Percentiles rank a stretch among this genome's conserved stretches.
Evolutionary conservation across 2,329 filamentous ascomycete genomes (phyloP).

Genomic region (Colletotrichum brevisporum): DNA sequence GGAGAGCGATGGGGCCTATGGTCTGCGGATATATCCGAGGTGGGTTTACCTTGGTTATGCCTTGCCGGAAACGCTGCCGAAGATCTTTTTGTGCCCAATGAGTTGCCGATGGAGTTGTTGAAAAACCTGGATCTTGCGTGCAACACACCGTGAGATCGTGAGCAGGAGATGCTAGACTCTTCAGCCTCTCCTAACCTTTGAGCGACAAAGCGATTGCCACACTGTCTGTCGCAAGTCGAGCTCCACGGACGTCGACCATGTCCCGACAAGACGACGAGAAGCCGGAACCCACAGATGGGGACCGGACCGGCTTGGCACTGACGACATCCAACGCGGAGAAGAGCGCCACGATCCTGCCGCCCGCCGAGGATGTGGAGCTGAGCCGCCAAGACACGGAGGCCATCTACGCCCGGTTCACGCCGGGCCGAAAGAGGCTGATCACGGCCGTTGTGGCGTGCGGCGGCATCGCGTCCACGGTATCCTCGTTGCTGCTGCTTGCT

Average conservation of each 20-base stretch:
- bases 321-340: slow-evolving; percentile 36
- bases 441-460: slow-evolving; percentile 32
- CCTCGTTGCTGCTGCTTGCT: slow-evolving; percentile 68
- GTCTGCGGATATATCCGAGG: slow-evolving; percentile 4
- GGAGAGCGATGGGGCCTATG: not conserved
- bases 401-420: slow-evolving; percentile 25
- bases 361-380: slow-evolving; percentile 10
- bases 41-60: not conserved
- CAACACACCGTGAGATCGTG: not conserved
- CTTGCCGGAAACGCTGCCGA: slow-evolving; percentile 10
- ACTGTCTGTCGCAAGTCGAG: not conserved
- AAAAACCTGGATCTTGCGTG: not conserved
- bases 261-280: slow-evolving; percentile 13
- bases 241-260: slow-evolving; percentile 4
- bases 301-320: slow-evolving; percentile 7
- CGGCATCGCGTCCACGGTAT: slow-evolving; percentile 29
- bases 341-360: slow-evolving; percentile 19
- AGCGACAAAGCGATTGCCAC: not conserved
- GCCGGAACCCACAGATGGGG: slow-evolving; percentile 1
- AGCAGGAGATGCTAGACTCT: not conserved
- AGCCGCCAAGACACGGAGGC: slow-evolving; percentile 37
- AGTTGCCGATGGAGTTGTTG: not conserved
- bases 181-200: not conserved
- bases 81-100: not conserved
- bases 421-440: slow-evolving; percentile 26